Base-by-base conservation (phyloP, 495 filamentous ascomycete genomes). In the Antarctomyces pellizariae region DNA sequence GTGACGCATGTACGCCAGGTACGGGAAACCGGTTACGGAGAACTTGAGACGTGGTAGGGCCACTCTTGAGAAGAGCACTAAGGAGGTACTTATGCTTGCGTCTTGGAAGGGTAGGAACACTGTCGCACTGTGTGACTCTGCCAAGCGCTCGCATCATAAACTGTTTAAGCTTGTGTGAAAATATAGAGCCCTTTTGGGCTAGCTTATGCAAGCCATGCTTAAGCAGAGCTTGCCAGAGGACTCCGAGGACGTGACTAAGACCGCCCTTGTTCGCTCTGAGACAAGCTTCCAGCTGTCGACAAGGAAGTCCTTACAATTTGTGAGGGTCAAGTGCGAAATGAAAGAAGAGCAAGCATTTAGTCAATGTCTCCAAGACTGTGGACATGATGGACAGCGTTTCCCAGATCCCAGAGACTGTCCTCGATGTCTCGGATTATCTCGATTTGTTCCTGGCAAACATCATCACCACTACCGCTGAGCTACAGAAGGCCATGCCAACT, bases 41-140 rank as follows among this genome's bases (percentile, higher is more conserved):
- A 36, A 52, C 2, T 53, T 93, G 26, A 50, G 41, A 13, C 58
- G 68, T 22, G 72, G 68, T 13, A 58, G 78, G 29, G 48, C 49
- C 1, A 52, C 58, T 3, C 53, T 91, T 5, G 82, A 92, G 43
- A 89, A 78, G 43, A 62, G 75, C 24, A 73, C 95, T 57, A 76
- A 74, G 36, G 75, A 91, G 34, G 70, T 92, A 16, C 58, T 95
- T 12, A 59, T 83, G 16, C 48, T 95, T 31, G 77, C 79, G 2
- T 90, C 76, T 43, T 95, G 89, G 89, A 86, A 89, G 41, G 89
- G 95, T 37, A 91, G 73, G 12, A 95, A 91, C 35, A 84, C 95
- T 28, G 67, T 74, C 29, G 74, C 78, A 4, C 50, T 99, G 20
- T 59, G 66, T 39, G 82, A 91, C 33, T 92, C 82, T 47, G 78